These are phyloP conservation scores for Aspergillus taichungensis DNA, from an alignment of 495 filamentous ascomycete species.

Conservation along the genomic window DNA sequence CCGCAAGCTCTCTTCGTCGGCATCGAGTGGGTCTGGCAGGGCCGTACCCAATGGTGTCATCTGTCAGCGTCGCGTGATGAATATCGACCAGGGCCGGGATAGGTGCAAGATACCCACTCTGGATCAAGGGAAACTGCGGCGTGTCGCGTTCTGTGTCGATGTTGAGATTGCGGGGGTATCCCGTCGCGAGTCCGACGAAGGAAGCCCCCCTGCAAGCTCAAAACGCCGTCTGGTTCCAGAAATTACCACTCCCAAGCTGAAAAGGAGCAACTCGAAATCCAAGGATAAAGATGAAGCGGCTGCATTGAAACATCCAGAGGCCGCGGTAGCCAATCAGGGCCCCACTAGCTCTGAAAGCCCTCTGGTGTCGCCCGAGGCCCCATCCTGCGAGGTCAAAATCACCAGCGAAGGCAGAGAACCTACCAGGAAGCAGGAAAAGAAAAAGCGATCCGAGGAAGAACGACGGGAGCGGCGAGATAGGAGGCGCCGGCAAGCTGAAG, in stretches of 20 bases:
- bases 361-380: constrained; percentile 10
- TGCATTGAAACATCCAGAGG: constrained; percentile 54
- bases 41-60: constrained; percentile 41
- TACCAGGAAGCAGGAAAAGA: constrained; percentile 76
- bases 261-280: constrained; percentile 46
- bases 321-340: constrained; percentile 50
- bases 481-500: constrained; percentile 67
- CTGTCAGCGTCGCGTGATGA: constrained; percentile 74
- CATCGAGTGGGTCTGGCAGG: constrained; percentile 40
- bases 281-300: constrained; percentile 63
- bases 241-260: constrained; percentile 37
- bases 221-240: constrained; percentile 20
- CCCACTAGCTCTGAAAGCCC: constrained; percentile 17
- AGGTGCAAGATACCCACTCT: constrained; percentile 72
- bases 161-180: constrained; percentile 84
- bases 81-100: constrained; percentile 71
- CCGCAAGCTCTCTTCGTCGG: constrained; percentile 69
- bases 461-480: constrained; percentile 79
- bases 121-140: constrained; percentile 67
- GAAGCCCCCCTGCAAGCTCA: constrained; percentile 21
- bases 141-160: constrained; percentile 92
- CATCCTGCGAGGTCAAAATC: constrained; percentile 20
- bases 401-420: constrained; percentile 40
- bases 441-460: constrained; percentile 83
- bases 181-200: constrained; percentile 32